These are phyloP conservation scores for Euclidium syriacum DNA, from an alignment of 345 rosid species.

Conservation along the genomic window DNA sequence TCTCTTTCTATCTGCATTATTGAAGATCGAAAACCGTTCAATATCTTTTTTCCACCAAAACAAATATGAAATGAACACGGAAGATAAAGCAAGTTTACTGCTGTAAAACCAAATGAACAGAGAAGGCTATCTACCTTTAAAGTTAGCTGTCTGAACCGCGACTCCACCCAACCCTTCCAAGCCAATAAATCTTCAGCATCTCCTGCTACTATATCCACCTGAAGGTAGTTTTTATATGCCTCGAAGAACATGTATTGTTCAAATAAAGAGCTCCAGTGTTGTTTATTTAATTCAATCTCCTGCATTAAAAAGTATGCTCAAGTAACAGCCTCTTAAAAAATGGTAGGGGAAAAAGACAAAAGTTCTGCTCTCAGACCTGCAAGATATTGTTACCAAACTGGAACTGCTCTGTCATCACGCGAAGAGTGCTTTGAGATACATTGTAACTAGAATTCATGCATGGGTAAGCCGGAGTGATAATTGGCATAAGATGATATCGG, in stretches of 20 bases:
- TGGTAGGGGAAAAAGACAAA: not conserved
- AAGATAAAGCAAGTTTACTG: not conserved
- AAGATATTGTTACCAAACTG: slow-evolving; percentile 50
- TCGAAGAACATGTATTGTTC: slow-evolving; percentile 67
- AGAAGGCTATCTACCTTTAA: slow-evolving; percentile 41
- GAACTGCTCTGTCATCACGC: slow-evolving; percentile 72
- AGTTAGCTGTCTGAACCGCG: slow-evolving; percentile 68
- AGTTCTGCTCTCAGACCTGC: slow-evolving; percentile 37
- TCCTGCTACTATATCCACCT: slow-evolving; percentile 58
- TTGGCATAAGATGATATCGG: slow-evolving; percentile 65
- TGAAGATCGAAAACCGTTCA: not conserved
- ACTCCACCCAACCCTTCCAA: slow-evolving; percentile 87
- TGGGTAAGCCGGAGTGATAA: slow-evolving; percentile 79
- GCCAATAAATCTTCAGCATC: slow-evolving; percentile 54
- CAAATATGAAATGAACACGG: not conserved
- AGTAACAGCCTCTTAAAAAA: not conserved
- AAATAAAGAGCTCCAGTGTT: slow-evolving; percentile 56
- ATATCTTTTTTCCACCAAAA: not conserved
- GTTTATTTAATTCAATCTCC: slow-evolving; percentile 62
- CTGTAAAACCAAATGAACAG: not conserved
- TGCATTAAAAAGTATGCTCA: slow-evolving; percentile 13
- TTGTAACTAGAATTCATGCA: slow-evolving; percentile 83
- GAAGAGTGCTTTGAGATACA: slow-evolving; percentile 66
- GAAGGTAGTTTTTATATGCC: slow-evolving; percentile 66
- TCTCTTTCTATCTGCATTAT: slow-evolving; percentile 67